Evolutionary conservation across 73 alveolate genomes (phyloP), one percentile per base, ranked within the genome.

Genomic region (Halteria grandinella): DNA sequence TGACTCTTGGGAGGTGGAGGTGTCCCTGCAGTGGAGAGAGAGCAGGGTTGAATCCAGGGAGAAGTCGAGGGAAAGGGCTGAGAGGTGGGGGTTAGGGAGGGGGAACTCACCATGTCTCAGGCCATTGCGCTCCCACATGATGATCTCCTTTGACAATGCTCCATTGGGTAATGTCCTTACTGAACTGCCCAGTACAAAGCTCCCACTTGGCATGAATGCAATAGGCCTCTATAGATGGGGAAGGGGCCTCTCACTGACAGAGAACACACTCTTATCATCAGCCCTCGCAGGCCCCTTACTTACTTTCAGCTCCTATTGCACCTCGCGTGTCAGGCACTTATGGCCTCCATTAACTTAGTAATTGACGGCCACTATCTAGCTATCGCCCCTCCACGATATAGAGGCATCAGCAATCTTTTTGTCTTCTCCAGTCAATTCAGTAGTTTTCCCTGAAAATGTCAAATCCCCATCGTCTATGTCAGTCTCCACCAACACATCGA

Each of bases 101-200:
- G 75, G 75, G 71, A 97, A 95, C 73, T 97, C 98, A 1, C 97
- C 98, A 89, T 97, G 99, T 74, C 97, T 69, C 43, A 97, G 87
- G 15, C 99, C 97, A 75, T 97, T 97, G 79, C 93, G 89, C 87
- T 97, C 99, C 93, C 98, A 94, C 72, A 97, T 91, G 37, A 95
- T 82, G 51, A 95, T 86, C 86, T 95, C 91, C 43, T 86, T 70
- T 25, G 69, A 85, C 6, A n/a, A 4, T 2, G 7, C 32, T 51
- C 54, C 36, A n/a, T 59, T 47, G 12, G 85, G 85, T 15, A 59
- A 39, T 1, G 55, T n/a, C 24, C 79, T 28, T 11, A 8, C 15
- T 55, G 88, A 74, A 82, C 63, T 86, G 49, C 98, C 98, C 20
- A 98, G 98, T 41, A 92, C 91, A 12, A 91, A 85, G 40, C 95